Percentiles rank a stretch among this genome's conserved stretches.
Conservation (phyloP, 2,329 filamentous ascomycete genomes). For the Onygenales sp. region DNA sequence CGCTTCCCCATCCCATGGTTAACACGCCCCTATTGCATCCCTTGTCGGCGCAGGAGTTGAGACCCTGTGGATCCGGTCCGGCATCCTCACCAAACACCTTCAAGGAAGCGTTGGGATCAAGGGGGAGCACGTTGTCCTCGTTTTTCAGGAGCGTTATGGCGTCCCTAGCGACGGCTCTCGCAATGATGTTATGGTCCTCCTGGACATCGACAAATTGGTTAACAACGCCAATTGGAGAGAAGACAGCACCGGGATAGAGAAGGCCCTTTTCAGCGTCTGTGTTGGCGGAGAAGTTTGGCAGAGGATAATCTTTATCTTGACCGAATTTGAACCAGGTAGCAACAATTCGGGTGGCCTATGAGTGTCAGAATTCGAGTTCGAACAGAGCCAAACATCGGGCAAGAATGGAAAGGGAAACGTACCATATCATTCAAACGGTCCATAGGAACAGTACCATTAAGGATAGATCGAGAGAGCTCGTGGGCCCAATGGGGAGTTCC, state of each 20-base stretch:
- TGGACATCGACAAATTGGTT: constrained; percentile 60
- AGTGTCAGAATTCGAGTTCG: constrained; percentile 7
- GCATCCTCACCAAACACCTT: constrained; percentile 44
- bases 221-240: constrained; percentile 53
- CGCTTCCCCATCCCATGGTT: constrained; percentile 72
- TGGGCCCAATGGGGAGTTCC: constrained; percentile 47
- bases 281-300: constrained; percentile 51
- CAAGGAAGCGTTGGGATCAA: constrained; percentile 29
- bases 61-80: constrained; percentile 46
- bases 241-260: constrained; percentile 48
- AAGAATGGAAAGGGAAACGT: constrained; percentile 3
- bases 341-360: constrained; percentile 44
- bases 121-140: constrained; percentile 44
- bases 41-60: constrained; percentile 58
- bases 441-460: constrained; percentile 50
- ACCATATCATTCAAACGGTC: constrained; percentile 46
- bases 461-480: constrained; percentile 44
- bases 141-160: constrained; percentile 56
- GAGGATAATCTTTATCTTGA: constrained; percentile 49
- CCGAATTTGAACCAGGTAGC: constrained; percentile 48
- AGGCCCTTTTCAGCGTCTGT: constrained; percentile 47
- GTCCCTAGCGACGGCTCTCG: constrained; percentile 44
- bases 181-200: constrained; percentile 42
- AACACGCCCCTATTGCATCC: constrained; percentile 61
- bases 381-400: neutral